These are phyloP conservation scores for Clonostachys chloroleuca DNA, from an alignment of 2,329 filamentous ascomycete species.

Conservation along the genomic window DNA sequence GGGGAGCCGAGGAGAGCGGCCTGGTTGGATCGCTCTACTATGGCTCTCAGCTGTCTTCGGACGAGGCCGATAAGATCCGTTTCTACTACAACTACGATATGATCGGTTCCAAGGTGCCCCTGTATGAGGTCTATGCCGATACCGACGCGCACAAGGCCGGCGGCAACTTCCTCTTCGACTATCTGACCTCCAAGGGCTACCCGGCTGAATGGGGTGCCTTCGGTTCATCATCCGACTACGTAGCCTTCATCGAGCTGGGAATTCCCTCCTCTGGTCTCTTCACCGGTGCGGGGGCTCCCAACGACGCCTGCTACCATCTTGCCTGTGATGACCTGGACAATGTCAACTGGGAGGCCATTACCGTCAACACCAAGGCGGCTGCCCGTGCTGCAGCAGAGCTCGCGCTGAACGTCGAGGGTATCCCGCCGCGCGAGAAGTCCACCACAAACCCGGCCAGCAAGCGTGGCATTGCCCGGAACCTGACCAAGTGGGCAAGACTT, in stretches of 20 bases:
- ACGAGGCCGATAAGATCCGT: conserved; percentile 48
- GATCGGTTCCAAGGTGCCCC: conserved; percentile 46
- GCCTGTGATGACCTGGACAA: conserved; percentile 25
- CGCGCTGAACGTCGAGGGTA: conserved; percentile 13
- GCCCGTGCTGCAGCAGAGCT: conserved; percentile 36
- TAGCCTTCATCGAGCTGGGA: conserved; percentile 30
- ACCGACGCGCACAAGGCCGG: conserved; percentile 29
- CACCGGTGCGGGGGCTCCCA: conserved; percentile 26
- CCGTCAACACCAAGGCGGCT: conserved; percentile 28
- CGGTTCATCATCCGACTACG: conserved; percentile 30
- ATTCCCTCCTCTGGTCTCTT: conserved; percentile 33
- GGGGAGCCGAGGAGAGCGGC: conserved; percentile 37
- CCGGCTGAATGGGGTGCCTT: conserved; percentile 25
- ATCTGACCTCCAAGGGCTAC: conserved; percentile 25
- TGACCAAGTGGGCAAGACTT: conserved; percentile 5
- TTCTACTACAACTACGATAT: conserved; percentile 72
- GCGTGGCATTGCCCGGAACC: conserved; percentile 6
- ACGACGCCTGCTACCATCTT: conserved; percentile 23
- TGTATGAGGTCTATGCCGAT: conserved; percentile 32
- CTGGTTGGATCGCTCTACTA: conserved; percentile 38
- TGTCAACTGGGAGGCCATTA: conserved; percentile 24
- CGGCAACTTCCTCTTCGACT: conserved; percentile 23
- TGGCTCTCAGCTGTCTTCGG: conserved; percentile 22
- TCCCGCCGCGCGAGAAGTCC: conserved; percentile 15
- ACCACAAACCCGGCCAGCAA: conserved; percentile 8